Conservation (phyloP, 2,329 filamentous ascomycete species). For the Epichloe sibirici region DNA sequence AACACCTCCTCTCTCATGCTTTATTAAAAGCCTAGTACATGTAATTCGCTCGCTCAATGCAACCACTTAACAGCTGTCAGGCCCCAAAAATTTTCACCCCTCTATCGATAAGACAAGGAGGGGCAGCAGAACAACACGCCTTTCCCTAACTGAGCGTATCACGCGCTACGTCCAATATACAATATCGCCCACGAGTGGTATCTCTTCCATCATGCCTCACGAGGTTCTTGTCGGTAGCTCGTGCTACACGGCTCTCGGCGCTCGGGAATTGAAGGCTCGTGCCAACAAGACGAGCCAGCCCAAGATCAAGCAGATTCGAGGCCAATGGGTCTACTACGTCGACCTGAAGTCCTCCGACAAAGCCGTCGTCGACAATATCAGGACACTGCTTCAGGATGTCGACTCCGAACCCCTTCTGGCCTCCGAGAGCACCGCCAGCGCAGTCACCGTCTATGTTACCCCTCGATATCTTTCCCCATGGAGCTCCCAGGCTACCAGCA, state of each 20-base stretch:
- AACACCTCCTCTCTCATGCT: too few relatives aligned
- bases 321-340: conserved; percentile 55
- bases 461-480: conserved; percentile 89
- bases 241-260: conserved; percentile 36
- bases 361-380: conserved; percentile 31
- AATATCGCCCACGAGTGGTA: conserved; percentile 3
- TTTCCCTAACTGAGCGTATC: neutral
- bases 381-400: conserved; percentile 33
- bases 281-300: conserved; percentile 30
- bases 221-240: conserved; percentile 28
- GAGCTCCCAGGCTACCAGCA: conserved; percentile 93
- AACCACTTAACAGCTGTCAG: neutral
- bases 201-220: conserved; percentile 19
- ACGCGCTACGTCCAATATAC: neutral
- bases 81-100: conserved; percentile 12
- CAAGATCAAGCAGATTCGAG: conserved; percentile 36
- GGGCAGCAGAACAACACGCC: conserved; percentile 5
- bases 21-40: too few relatives aligned
- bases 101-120: conserved; percentile 9
- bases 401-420: conserved; percentile 15
- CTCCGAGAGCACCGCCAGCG: conserved; percentile 27
- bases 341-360: conserved; percentile 39
- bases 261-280: conserved; percentile 31
- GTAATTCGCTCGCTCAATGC: too few relatives aligned
- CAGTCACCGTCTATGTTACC: conserved; percentile 56